Evolutionary conservation across 345 rosid genomes (phyloP), one percentile per base, ranked within the genome.

Genomic region (Cardamine occulta): DNA sequence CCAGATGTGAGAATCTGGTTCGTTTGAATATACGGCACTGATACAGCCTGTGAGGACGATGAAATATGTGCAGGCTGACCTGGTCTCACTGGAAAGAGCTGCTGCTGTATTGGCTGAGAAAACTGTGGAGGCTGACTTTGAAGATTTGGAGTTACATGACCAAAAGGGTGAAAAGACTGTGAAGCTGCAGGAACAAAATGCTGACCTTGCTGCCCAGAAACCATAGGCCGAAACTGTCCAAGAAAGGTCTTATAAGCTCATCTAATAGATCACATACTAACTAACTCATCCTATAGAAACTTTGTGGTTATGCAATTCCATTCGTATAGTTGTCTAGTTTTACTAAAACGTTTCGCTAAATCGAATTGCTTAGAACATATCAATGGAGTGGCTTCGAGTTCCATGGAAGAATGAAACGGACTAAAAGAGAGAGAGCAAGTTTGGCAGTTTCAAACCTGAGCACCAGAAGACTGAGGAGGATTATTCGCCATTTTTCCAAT

Each of bases 101-200:
- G 96, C 37, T 63, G 67, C 71, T 87, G 97, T 77, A 88, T 77
- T 5, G 86, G 86, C 78, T 89, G 98, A 72, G 93, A 75, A 82
- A 42, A 94, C 66, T 86, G 97, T 57, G 86, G 56, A 21, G 73
- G 86, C 80, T 85, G 93, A 79, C 74, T 76, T 68, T 85, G 96
- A 74, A 81, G 75, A 73, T 86, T 83, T 37, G 90, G 80, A 39
- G 86, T 81, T 73, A 85, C 87, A 77, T 86, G 93, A 70, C 91
- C 97, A 66, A 67, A 86, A 55, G 88, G 90, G n/a, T 82, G 89
- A 80, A 85, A 94, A 78, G 87, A 96, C 49, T 88, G 92, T 75
- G 90, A 82, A 79, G 85, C 79, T 6, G 80, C 35, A 5, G 90
- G 84, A 76, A 86, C 75, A 78, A 80, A 94, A 60, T 79, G 84